Evolutionary conservation across 306 rosid species (phyloP).

Genomic region (Luffa acutangula): DNA sequence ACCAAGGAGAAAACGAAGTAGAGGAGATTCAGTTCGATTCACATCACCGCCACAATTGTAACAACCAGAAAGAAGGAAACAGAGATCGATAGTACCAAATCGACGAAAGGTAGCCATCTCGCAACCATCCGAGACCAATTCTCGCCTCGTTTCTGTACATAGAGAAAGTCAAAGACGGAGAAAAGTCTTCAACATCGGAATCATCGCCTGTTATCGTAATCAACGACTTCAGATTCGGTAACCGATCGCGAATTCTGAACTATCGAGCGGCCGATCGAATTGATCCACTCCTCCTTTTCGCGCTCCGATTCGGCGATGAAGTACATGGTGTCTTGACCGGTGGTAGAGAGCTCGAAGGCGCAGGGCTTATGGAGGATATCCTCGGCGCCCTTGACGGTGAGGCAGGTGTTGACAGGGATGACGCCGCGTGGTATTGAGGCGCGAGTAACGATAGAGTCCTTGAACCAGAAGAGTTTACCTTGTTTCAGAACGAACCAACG

Average conservation of each 20-base stretch:
- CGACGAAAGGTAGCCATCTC: not conserved
- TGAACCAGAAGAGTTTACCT: constrained; percentile 55
- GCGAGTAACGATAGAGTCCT: constrained; percentile 26
- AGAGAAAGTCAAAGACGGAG: constrained; percentile 1
- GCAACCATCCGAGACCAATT: not conserved
- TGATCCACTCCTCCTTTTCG: constrained; percentile 65
- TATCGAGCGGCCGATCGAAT: constrained; percentile 52
- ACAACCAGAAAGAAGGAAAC: not conserved
- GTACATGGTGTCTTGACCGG: constrained; percentile 38
- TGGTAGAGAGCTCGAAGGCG: constrained; percentile 60
- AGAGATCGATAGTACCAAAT: not conserved
- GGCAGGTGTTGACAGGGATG: constrained; percentile 40
- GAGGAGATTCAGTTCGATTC: not conserved
- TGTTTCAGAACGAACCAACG: constrained; percentile 68
- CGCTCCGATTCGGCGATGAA: constrained; percentile 52
- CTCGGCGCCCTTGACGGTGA: constrained; percentile 67
- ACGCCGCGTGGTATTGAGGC: constrained; percentile 53
- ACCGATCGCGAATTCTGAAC: constrained; percentile 64
- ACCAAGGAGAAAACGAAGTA: not conserved
- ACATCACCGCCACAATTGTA: not conserved
- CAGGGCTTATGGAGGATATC: constrained; percentile 51
- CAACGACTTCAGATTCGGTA: constrained; percentile 54
- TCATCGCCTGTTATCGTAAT: constrained; percentile 48
- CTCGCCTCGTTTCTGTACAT: constrained; percentile 4
- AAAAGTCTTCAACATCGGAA: not conserved